Base-by-base conservation (phyloP, 768 basidiomycete genomes). In the Kwoniella europaea region DNA sequence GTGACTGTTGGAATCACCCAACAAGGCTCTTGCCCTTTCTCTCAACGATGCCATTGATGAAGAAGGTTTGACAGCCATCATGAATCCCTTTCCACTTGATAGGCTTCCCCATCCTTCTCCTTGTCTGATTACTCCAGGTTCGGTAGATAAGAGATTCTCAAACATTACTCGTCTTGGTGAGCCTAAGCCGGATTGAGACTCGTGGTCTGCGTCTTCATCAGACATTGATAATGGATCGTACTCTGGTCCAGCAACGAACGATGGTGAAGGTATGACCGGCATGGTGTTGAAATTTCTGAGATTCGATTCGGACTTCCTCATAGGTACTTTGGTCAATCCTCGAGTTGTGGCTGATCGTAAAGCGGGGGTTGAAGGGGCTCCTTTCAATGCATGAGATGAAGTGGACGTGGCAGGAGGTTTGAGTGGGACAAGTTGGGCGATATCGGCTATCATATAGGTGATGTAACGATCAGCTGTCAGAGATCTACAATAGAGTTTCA, bases 311-410 rank as follows among this genome's bases (percentile, higher is more conserved):
- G 79, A 80, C 43, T 75, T 74, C 7, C 79, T 73, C 18, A 44
- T 41, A 61, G 68, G 46, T 44, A 74, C 46, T 65, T 57, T 24
- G 57, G 68, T 20, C 13, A 66, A 24, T 7, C 42, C 35, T 24
- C 71, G 61, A 9, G 61, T 68, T 29, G 68, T 70, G 7, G 71
- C 62, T 22, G 69, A 70, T 18, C 79, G 71, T 16, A 80, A 68
- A n/a, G 77, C 77, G 0, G 79, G 79, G 1, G 74, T 76, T n/a
- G 79, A 80, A 6, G 79, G 79, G 6, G 74, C 71, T 3, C 77
- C 79, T 29, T 77, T 77, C 43, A 79, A 71, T 9, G 73, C 52
- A 22, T 65, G 72, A 44, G 46, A 58, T 4, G 54, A 58, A 2
- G 57, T n/a, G 7, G 67, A 29, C 0, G 63, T 35, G 18, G 67